Percentiles rank a stretch among this genome's conserved stretches.
phyloP scores from a whole-genome alignment of 1,284 basidiomycete species.

The Tranzscheliella williamsii region DNA sequence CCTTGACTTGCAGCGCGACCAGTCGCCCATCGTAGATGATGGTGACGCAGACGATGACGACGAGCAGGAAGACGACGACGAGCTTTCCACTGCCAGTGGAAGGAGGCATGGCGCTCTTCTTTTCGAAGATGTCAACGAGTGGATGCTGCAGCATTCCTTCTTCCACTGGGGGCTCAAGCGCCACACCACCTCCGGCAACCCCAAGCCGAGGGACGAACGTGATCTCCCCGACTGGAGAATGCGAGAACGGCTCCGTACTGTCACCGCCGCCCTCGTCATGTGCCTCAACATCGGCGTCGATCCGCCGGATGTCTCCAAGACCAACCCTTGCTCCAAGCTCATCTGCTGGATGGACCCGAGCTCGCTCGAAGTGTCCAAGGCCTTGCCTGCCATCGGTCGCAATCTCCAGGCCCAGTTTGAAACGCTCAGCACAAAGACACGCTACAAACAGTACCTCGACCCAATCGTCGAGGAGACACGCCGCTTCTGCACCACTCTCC shows the following conservation, averaged over 20 bases:
- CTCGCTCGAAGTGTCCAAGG: conserved; percentile 69
- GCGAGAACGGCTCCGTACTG: conserved; percentile 82
- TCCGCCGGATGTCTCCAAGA: conserved; percentile 95
- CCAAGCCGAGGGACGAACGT: conserved; percentile 70
- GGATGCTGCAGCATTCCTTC: conserved; percentile 53
- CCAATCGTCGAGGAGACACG: conserved; percentile 93
- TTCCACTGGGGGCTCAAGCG: conserved; percentile 67
- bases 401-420: conserved; percentile 96
- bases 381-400: conserved; percentile 72
- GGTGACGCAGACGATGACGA: conserved; percentile 17
- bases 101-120: conserved; percentile 55
- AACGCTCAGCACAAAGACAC: conserved; percentile 75
- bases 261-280: conserved; percentile 87
- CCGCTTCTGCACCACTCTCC: conserved; percentile 80
- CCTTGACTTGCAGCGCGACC: neutral
- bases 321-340: conserved; percentile 88
- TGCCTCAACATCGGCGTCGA: conserved; percentile 98
- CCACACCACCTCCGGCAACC: conserved; percentile 83
- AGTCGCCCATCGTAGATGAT: neutral
- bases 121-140: conserved; percentile 53
- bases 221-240: conserved; percentile 70
- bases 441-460: conserved; percentile 73
- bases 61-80: conserved; percentile 44
- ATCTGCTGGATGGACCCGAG: conserved; percentile 98
- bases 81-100: conserved; percentile 49